Conservation (phyloP, 202 grass and related monocot genomes). For the Digitaria exilis region DNA sequence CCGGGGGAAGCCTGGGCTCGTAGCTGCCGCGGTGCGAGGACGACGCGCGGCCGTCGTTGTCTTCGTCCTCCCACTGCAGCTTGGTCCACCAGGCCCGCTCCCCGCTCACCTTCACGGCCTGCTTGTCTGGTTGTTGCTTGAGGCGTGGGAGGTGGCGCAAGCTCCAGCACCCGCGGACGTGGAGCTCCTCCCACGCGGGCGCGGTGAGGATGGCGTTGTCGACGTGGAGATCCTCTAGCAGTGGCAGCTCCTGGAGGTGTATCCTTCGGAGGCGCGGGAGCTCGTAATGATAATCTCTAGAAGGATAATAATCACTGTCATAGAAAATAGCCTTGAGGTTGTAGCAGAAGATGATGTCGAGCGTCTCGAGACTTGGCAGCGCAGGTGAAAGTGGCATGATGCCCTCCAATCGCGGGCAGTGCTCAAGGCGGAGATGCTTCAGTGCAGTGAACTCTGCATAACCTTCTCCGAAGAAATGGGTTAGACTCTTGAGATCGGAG, state of each 20-base stretch:
- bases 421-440: not conserved
- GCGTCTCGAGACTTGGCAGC: conserved; percentile 8
- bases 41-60: too few relatives aligned
- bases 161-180: conserved; percentile 23
- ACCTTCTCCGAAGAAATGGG: too few relatives aligned
- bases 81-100: conserved; percentile 32
- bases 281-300: accelerated
- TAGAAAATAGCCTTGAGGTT: conserved; percentile 22
- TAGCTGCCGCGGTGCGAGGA: accelerated
- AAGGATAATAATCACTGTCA: accelerated
- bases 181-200: conserved; percentile 17
- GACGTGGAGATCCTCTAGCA: not conserved
- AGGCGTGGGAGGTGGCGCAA: conserved; percentile 12
- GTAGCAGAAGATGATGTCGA: conserved; percentile 36
- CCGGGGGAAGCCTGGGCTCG: not conserved
- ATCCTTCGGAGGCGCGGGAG: not conserved
- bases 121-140: not conserved
- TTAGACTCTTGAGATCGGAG: not conserved
- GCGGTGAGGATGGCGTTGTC: not conserved
- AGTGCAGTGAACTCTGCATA: too few relatives aligned
- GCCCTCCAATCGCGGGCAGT: conserved; percentile 21
- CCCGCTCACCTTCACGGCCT: conserved; percentile 5
- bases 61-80: conserved; percentile 11
- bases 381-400: accelerated
- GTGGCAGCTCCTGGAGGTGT: conserved; percentile 22